Percentiles rank a stretch among this genome's conserved stretches.
Evolutionary conservation across 2,329 filamentous ascomycete species (phyloP).

Genomic region (Fusarium lyarnte): DNA sequence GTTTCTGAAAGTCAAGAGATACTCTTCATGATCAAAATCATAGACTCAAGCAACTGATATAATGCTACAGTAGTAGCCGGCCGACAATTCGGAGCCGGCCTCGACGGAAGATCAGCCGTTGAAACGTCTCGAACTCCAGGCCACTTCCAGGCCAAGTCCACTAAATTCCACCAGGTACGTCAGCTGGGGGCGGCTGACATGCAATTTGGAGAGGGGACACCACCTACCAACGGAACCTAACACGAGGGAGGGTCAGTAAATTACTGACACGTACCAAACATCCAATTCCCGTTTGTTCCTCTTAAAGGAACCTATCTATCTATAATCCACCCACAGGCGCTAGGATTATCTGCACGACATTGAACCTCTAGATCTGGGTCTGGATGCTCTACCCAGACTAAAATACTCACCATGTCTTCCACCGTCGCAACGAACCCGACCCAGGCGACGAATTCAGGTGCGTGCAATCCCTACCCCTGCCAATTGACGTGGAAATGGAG

Average conservation of each 20-base stretch:
- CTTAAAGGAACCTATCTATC: conserved; percentile 18
- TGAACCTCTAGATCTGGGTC: conserved; percentile 10
- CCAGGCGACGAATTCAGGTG: conserved; percentile 50
- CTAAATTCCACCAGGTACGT: conserved; percentile 36
- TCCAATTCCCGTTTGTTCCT: conserved; percentile 22
- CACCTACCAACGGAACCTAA: neutral
- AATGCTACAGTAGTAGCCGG: conserved; percentile 10
- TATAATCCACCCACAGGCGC: conserved; percentile 10
- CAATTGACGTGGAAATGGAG: conserved; percentile 35
- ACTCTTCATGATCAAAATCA: neutral
- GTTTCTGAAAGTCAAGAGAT: neutral
- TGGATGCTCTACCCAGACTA: conserved; percentile 37
- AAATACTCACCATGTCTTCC: conserved; percentile 52
- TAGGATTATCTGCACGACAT: conserved; percentile 26
- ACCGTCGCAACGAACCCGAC: conserved; percentile 48
- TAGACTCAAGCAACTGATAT: neutral
- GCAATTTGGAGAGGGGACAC: conserved; percentile 23
- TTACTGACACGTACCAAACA: conserved; percentile 11
- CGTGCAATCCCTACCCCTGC: conserved; percentile 42
- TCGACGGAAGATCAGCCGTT: conserved; percentile 17
- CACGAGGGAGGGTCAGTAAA: conserved; percentile 28
- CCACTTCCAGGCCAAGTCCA: conserved; percentile 29
- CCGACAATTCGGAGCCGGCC: conserved; percentile 21
- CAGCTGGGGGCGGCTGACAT: conserved; percentile 36
- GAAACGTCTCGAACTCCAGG: conserved; percentile 30